phyloP scores from a whole-genome alignment of 208 protist species.

The Crithidia acanthocephali region DNA sequence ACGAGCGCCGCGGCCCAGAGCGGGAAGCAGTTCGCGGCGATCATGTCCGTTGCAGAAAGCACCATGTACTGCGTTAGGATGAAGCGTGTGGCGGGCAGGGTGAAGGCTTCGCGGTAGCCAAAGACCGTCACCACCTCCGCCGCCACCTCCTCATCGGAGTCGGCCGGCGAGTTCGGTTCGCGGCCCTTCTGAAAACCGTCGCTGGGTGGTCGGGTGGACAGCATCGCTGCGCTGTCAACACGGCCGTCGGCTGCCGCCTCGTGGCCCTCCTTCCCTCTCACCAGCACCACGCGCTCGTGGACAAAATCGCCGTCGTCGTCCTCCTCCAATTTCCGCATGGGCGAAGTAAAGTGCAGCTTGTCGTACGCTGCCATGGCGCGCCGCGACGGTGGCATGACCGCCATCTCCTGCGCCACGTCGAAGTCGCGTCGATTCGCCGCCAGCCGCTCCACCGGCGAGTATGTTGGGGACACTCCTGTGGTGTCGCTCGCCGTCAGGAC shows the following conservation, averaged over 20 bases:
- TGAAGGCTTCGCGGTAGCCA: conserved; percentile 63
- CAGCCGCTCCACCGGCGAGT: neutral
- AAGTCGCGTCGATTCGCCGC: neutral
- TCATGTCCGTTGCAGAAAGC: conserved; percentile 44
- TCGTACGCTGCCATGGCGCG: neutral
- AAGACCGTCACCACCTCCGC: conserved; percentile 22
- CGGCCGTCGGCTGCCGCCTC: too few relatives aligned
- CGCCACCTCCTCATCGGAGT: neutral
- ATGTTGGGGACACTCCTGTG: neutral
- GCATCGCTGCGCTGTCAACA: too few relatives aligned
- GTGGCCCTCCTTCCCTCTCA: neutral
- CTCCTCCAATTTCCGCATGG: neutral
- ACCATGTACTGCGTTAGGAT: conserved; percentile 71
- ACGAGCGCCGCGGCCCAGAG: conserved; percentile 47
- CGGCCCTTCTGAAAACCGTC: too few relatives aligned
- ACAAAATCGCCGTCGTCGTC: neutral
- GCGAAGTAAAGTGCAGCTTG: neutral
- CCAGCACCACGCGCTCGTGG: neutral
- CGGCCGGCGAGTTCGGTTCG: neutral
- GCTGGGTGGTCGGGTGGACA: too few relatives aligned
- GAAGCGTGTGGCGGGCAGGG: conserved; percentile 35
- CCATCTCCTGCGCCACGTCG: neutral
- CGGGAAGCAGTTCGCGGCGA: conserved; percentile 41
- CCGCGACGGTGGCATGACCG: neutral
- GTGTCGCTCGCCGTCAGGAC: neutral